Evolutionary conservation across 768 basidiomycete species (phyloP).

Genomic region (Macrolepiota dolichaula): DNA sequence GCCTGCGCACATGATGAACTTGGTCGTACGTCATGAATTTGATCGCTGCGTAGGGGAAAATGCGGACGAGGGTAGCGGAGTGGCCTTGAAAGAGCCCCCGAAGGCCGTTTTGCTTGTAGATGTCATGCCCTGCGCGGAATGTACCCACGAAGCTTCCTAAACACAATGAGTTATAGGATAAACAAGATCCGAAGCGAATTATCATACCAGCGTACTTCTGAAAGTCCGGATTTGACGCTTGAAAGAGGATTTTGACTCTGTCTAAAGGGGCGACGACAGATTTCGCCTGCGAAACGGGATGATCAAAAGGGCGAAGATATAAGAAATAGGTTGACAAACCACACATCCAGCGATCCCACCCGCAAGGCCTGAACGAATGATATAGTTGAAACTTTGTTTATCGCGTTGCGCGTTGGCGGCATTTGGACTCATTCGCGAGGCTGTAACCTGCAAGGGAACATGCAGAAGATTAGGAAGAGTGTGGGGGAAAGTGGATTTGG

Average conservation of each 20-base stretch:
- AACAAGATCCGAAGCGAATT: background rate
- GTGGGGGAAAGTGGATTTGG: background rate
- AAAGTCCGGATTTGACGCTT: conserved; percentile 94
- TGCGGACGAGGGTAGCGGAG: conserved; percentile 88
- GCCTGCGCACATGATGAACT: conserved; percentile 62
- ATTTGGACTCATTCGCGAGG: conserved; percentile 60
- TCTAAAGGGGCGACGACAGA: conserved; percentile 94
- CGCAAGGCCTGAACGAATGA: conserved; percentile 82
- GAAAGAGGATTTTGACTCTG: conserved; percentile 97
- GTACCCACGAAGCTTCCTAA: conserved; percentile 87
- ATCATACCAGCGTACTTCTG: conserved; percentile 84
- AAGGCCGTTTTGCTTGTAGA: conserved; percentile 64
- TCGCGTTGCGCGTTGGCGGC: conserved; percentile 42
- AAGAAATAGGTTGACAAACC: conserved; percentile 46
- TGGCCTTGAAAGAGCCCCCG: conserved; percentile 93
- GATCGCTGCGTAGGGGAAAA: conserved; percentile 96
- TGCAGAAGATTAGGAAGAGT: conserved; percentile 22
- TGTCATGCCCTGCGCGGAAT: conserved; percentile 68
- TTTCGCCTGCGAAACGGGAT: conserved; percentile 64
- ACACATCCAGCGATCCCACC: conserved; percentile 94
- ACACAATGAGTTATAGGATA: background rate
- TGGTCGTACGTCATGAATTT: conserved; percentile 97
- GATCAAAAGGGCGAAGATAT: conserved; percentile 14
- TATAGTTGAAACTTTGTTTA: conserved; percentile 55
- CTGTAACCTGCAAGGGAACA: conserved; percentile 23